Percentiles rank a stretch among this genome's conserved stretches.
These are phyloP conservation scores for Backusella tuberculispora DNA, from an alignment of 192 early-diverging fungal genomes.

Conservation along the genomic window DNA sequence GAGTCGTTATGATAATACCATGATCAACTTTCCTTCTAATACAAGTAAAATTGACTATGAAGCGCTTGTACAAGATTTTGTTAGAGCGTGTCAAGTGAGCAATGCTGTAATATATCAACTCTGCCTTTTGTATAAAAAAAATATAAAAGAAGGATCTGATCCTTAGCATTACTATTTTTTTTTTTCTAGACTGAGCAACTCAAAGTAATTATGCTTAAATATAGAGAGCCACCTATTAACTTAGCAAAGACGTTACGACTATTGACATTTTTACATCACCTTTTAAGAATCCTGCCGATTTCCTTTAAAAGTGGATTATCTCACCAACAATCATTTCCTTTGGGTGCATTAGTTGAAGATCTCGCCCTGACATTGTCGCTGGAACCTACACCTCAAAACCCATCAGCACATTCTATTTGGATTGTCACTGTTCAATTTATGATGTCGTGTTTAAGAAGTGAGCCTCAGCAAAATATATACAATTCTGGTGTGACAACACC, in stretches of 20 bases:
- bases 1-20: conserved; percentile 23
- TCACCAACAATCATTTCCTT: conserved; percentile 23
- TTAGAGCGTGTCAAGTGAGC: conserved; percentile 30
- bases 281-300: conserved; percentile 25
- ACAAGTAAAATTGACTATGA: conserved; percentile 31
- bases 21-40: conserved; percentile 19
- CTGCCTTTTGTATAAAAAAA: background rate
- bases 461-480: conserved; percentile 18
- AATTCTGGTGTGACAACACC: conserved; percentile 38
- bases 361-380: conserved; percentile 31
- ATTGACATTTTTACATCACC: conserved; percentile 38
- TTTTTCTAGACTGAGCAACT: conserved; percentile 39
- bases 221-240: conserved; percentile 38
- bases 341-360: conserved; percentile 37
- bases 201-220: conserved; percentile 33
- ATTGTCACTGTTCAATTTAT: conserved; percentile 42
- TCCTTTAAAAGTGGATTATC: background rate
- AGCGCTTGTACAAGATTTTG: conserved; percentile 33
- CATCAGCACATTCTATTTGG: conserved; percentile 27
- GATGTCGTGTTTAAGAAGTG: conserved; percentile 34
- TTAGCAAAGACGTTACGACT: conserved; percentile 33
- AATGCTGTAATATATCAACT: conserved; percentile 26
- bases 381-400: conserved; percentile 6
- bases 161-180: background rate
- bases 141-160: background rate